Evolutionary conservation across 345 rosid species (phyloP).

Genomic region (Linum lewisii): DNA sequence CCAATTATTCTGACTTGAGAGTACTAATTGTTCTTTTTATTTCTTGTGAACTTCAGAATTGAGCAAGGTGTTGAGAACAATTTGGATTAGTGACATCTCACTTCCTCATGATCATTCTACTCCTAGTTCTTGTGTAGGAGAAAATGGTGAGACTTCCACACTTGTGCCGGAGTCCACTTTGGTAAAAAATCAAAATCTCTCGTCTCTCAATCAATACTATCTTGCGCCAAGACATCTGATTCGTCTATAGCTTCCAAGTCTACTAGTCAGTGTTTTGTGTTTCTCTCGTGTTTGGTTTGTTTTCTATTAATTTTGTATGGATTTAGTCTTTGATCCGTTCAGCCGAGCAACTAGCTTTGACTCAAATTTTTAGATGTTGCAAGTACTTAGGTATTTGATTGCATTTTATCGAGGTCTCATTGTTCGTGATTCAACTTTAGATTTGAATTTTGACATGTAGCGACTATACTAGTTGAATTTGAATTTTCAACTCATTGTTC

Average conservation of each 20-base stretch:
- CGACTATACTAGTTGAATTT: no score
- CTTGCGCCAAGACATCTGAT: constrained; percentile 40
- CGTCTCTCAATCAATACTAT: constrained; percentile 21
- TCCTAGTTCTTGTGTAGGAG: no score
- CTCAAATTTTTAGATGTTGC: neutral
- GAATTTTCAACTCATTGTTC: neutral
- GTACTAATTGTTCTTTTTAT: no score
- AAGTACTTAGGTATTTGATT: neutral
- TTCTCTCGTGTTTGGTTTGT: neutral
- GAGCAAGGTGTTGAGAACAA: no score
- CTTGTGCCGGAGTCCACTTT: no score
- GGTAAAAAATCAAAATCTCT: no score
- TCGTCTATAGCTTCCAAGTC: constrained; percentile 34
- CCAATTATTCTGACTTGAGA: no score
- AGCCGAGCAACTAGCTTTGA: neutral
- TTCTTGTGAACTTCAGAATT: no score
- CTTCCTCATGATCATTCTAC: no score
- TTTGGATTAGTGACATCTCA: no score
- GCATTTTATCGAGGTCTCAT: neutral
- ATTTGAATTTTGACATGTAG: neutral
- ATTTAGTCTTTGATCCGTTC: neutral
- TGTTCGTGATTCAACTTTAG: neutral
- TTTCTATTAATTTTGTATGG: neutral
- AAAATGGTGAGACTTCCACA: no score
- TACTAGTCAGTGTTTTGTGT: constrained; percentile 22